Evolutionary conservation across 495 filamentous ascomycete genomes (phyloP), one percentile per base, ranked within the genome.

Genomic region (Parmelia sp.): DNA sequence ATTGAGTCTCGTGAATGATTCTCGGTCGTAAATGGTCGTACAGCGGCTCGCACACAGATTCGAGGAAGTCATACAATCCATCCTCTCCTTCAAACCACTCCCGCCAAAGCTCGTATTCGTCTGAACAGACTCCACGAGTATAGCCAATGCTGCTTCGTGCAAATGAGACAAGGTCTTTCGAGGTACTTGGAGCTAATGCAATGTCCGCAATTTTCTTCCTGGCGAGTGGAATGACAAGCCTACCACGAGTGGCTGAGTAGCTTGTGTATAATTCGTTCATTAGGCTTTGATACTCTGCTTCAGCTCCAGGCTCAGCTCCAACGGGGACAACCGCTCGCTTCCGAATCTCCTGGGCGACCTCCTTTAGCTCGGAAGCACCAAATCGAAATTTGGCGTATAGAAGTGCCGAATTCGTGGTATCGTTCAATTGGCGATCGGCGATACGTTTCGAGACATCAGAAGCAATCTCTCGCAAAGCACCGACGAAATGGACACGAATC

Each of bases 401-500:
- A 10, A 91, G 76, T 25, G 88, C 84, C 31, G 89, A 90, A 76
- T 89, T 82, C 0, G 89, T 87, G 4, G 88, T 88, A 68, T 91
- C 89, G 61, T 88, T 92, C 57, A 90, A 78, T 60, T 88, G 85
- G 53, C 83, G 81, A 66, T 89, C 84, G 35, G 85, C 81, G 60
- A 91, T 83, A 55, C 88, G 85, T 68, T 86, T 88, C 14, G 84
- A 79, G 15, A 90, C 86, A 66, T 86, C 88, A 40, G 84, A 79
- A 51, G 88, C 82, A 58, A 88, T 86, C 58, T 92, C 89, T 37
- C 84, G 82, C 7, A 91, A 75, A 21, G 84, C 75, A 49, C 88
- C 79, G 12, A 96, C 86, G 49, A 96, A 90, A 66, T 91, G 88
- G 61, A 93, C 93, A 23, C 94, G 87, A 45, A 95, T 92, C 31